Base-by-base conservation (phyloP, 2,329 filamentous ascomycete species). In the Cryphonectria naterciae region DNA sequence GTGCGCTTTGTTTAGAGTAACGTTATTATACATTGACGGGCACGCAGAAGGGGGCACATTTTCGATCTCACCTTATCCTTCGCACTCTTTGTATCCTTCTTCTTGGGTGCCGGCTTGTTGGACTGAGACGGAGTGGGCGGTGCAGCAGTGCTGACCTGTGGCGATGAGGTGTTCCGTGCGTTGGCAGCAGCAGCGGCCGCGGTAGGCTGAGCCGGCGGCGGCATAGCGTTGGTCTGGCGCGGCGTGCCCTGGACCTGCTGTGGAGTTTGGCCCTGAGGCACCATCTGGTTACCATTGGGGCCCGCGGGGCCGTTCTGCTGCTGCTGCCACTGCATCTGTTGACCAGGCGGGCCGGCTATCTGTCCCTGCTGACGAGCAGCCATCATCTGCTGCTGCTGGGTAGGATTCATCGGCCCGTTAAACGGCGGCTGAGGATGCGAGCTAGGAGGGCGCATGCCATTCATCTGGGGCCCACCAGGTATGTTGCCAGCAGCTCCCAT, bases 61-160 rank as follows among this genome's bases (percentile, higher is more conserved):
- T 37, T 58, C 56, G 41, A 39, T 77, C 83, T 83, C 87, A 93
- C 91, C 89, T 93, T 93, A 70, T 82, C 84, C 80, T 91, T 92
- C 6, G 87, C 84, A 72, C 84, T 86, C 80, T 91, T 91, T 6
- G 82, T 83, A 43, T 90, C 89, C 84, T 93, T 93, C 87, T 95
- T 95, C 80, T 93, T 94, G 1, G 92, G 91, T 46, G 88, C 90
- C 4, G 91, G 81, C 83, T 95, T 95, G 77, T 90, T 91, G 1
- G 84, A 80, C 78, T 93, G 92, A 67, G 89, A 90, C 1, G 93
- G 93, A 4, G 93, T 96, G 1, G 93, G 93, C 0, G 93, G 93
- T 49, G 91, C 91, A 8, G 89, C 86, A 71, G 86, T 88, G 73
- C 86, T 86, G 75, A 88, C 86, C 75, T 91, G 89, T 35, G 89